phyloP scores from a whole-genome alignment of 2,329 filamentous ascomycete genomes.

The Aspergillus sp. region DNA sequence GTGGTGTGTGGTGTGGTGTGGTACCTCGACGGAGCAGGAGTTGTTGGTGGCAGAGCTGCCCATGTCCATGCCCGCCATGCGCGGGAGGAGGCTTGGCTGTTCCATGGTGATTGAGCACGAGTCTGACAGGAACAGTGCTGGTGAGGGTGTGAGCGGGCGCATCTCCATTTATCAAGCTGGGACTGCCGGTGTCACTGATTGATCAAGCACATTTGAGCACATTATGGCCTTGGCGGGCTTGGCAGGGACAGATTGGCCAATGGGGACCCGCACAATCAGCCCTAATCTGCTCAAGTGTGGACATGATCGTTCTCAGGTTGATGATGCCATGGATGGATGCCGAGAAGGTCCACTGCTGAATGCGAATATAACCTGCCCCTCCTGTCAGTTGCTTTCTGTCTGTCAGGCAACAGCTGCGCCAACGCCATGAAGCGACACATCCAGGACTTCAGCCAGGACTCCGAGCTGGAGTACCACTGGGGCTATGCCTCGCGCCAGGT shows the following conservation, averaged over 20 bases:
- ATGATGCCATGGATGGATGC: neutral
- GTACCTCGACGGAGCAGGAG: constrained; percentile 24
- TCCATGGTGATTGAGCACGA: neutral
- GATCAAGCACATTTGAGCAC: constrained; percentile 14
- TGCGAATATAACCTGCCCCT: neutral
- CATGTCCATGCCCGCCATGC: constrained; percentile 16
- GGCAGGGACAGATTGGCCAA: neutral
- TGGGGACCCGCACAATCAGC: accelerated
- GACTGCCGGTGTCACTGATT: no score
- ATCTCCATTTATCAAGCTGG: no score
- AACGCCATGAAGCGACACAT: constrained; percentile 39
- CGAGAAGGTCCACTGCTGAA: neutral
- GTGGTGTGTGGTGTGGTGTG: neutral
- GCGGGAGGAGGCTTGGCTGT: neutral
- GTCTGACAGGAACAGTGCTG: no score
- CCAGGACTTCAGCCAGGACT: constrained; percentile 43
- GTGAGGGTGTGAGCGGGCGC: no score
- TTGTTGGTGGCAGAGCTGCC: constrained; percentile 1
- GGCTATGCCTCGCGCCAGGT: constrained; percentile 55
- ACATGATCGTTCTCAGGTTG: neutral
- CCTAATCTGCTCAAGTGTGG: constrained; percentile 3
- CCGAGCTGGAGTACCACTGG: constrained; percentile 53
- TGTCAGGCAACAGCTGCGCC: no score
- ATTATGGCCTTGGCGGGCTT: constrained; percentile 7
- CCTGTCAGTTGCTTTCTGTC: neutral